Evolutionary conservation across 495 filamentous ascomycete species (phyloP).

Genomic region (Lineolata rhizophorae): DNA sequence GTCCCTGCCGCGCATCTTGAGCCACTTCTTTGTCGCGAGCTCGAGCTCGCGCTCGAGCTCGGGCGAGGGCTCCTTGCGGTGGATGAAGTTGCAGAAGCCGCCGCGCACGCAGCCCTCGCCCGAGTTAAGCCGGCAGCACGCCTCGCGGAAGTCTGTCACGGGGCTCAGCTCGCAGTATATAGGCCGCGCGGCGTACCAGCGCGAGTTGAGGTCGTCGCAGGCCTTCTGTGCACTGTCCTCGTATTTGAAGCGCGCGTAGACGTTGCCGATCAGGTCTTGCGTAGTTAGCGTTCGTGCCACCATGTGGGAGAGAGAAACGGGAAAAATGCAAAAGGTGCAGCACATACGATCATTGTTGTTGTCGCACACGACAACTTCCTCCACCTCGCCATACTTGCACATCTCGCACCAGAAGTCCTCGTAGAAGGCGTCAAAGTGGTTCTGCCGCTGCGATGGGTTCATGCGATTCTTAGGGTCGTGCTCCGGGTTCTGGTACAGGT

Average conservation of each 20-base stretch:
- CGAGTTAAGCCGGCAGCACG: constrained; percentile 82
- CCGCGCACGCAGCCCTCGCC: constrained; percentile 91
- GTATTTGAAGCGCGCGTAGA: constrained; percentile 99
- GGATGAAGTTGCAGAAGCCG: constrained; percentile 98
- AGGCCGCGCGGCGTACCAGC: constrained; percentile 93
- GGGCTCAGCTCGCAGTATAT: constrained; percentile 96
- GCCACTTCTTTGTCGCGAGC: constrained; percentile 86
- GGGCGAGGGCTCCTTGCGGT: constrained; percentile 74
- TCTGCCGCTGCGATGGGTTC: constrained; percentile 84
- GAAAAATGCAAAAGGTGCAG: constrained; percentile 2
- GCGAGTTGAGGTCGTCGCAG: constrained; percentile 79
- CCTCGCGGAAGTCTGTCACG: constrained; percentile 96
- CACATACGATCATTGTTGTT: constrained; percentile 79
- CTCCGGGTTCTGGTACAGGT: constrained; percentile 96
- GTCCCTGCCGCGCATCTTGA: constrained; percentile 68
- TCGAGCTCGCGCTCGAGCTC: constrained; percentile 80
- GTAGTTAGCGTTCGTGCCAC: constrained; percentile 2
- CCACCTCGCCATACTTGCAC: constrained; percentile 26
- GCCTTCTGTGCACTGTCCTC: constrained; percentile 86
- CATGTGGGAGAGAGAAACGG: constrained; percentile 4
- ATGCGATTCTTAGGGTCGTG: constrained; percentile 95
- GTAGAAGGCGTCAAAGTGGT: constrained; percentile 99
- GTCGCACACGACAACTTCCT: constrained; percentile 28
- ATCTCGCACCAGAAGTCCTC: constrained; percentile 99
- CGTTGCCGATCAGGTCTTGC: constrained; percentile 87